phyloP scores from a whole-genome alignment of 345 rosid genomes.

The Brassica incana region DNA sequence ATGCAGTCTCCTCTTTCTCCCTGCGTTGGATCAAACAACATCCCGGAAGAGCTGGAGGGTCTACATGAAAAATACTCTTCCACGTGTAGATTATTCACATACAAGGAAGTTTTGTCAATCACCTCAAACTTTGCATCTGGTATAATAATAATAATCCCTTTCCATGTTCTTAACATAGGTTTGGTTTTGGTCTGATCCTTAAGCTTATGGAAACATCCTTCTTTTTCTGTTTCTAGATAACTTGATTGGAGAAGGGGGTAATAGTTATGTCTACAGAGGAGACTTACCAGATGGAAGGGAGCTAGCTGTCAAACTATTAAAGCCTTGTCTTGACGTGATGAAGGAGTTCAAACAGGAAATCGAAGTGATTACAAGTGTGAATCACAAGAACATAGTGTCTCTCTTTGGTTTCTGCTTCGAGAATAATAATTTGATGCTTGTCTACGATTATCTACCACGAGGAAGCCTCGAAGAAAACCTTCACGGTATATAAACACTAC shows the following conservation, averaged over 20 bases:
- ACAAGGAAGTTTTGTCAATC: slow-evolving; percentile 65
- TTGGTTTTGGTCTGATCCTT: slow-evolving; percentile 17
- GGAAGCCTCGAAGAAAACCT: slow-evolving; percentile 97
- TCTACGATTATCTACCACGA: slow-evolving; percentile 78
- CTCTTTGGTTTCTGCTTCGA: slow-evolving; percentile 83
- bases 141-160: slow-evolving; percentile 39
- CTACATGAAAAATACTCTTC: slow-evolving; percentile 71
- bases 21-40: slow-evolving; percentile 33
- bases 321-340: slow-evolving; percentile 64
- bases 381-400: slow-evolving; percentile 81
- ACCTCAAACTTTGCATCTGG: slow-evolving; percentile 74
- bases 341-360: slow-evolving; percentile 77
- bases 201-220: not conserved
- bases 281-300: slow-evolving; percentile 80
- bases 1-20: slow-evolving; percentile 48
- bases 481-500: slow-evolving; percentile 53
- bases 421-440: slow-evolving; percentile 63
- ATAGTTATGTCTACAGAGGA: slow-evolving; percentile 86
- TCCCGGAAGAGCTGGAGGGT: slow-evolving; percentile 65
- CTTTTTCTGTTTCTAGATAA: slow-evolving; percentile 55
- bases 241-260: slow-evolving; percentile 91
- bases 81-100: slow-evolving; percentile 76
- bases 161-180: slow-evolving; percentile 1
- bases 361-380: slow-evolving; percentile 66
- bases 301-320: slow-evolving; percentile 81